Percentiles rank a stretch among this genome's conserved stretches.
These are phyloP conservation scores for Dendrothele bispora DNA, from an alignment of 768 basidiomycete genomes.

Conservation along the genomic window DNA sequence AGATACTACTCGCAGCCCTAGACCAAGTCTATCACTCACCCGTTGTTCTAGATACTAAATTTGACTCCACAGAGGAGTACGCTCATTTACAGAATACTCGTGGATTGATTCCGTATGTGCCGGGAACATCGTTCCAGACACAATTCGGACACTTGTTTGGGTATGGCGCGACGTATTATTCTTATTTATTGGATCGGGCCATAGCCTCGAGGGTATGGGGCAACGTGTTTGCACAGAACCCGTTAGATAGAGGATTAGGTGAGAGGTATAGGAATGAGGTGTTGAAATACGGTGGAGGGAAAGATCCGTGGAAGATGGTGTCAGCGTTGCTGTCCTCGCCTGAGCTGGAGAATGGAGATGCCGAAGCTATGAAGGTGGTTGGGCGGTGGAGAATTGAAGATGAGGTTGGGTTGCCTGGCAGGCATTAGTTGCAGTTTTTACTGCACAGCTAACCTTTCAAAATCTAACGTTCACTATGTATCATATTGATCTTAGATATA, in stretches of 20 bases:
- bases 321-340: slow-evolving; percentile 64
- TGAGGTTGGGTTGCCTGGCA: slow-evolving; percentile 57
- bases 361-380: slow-evolving; percentile 84
- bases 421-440: slow-evolving; percentile 47
- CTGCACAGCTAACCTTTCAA: no score
- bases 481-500: no score
- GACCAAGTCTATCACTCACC: slow-evolving; percentile 92
- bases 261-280: slow-evolving; percentile 81
- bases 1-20: slow-evolving; percentile 84
- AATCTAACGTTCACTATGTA: no score
- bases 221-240: slow-evolving; percentile 66
- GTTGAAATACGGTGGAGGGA: slow-evolving; percentile 81
- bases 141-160: slow-evolving; percentile 95
- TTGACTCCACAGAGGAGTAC: slow-evolving; percentile 74
- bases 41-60: slow-evolving; percentile 47
- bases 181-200: slow-evolving; percentile 94
- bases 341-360: slow-evolving; percentile 69
- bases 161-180: slow-evolving; percentile 97
- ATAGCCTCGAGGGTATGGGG: slow-evolving; percentile 93
- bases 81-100: slow-evolving; percentile 62
- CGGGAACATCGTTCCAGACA: slow-evolving; percentile 89
- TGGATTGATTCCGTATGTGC: slow-evolving; percentile 81
- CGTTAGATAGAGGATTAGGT: slow-evolving; percentile 70
- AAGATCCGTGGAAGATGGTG: slow-evolving; percentile 94
- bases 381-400: slow-evolving; percentile 87